Evolutionary conservation across 306 rosid species (phyloP).

Genomic region (Adenanthera pavonina): DNA sequence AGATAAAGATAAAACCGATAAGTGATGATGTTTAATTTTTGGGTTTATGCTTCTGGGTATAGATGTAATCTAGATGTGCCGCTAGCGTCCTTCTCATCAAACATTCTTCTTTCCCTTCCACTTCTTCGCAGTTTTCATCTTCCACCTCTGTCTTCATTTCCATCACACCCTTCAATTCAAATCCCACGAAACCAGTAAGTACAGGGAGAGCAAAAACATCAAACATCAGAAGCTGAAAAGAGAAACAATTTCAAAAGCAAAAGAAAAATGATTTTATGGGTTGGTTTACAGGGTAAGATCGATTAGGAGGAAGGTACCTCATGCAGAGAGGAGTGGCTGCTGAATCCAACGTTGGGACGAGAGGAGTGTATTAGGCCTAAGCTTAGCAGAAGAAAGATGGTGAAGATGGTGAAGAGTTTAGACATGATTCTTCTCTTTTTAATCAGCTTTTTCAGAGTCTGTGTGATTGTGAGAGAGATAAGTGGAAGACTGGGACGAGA

Average conservation of each 20-base stretch:
- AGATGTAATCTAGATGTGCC: constrained; percentile 83
- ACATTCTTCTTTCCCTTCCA: constrained; percentile 57
- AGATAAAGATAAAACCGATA: not conserved
- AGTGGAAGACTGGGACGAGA: constrained; percentile 5
- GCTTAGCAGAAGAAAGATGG: constrained; percentile 59
- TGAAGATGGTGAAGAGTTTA: constrained; percentile 52
- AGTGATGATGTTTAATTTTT: constrained; percentile 24
- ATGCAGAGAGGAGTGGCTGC: constrained; percentile 27
- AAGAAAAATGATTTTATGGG: not conserved
- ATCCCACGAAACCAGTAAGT: constrained; percentile 23
- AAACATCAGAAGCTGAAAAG: not conserved
- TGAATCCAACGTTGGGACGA: constrained; percentile 43
- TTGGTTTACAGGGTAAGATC: not conserved
- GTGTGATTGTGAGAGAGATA: constrained; percentile 19
- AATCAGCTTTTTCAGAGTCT: constrained; percentile 1
- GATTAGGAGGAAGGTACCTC: constrained; percentile 34
- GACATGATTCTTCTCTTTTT: constrained; percentile 43
- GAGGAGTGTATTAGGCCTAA: constrained; percentile 46
- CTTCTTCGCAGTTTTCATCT: constrained; percentile 59
- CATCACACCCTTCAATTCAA: constrained; percentile 40
- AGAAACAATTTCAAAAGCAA: not conserved
- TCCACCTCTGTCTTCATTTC: constrained; percentile 35
- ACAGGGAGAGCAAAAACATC: not conserved
- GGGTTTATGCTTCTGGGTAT: constrained; percentile 62
- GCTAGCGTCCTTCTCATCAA: constrained; percentile 68